Conservation (phyloP, 2,329 filamentous ascomycete species). For the Fusarium penzigii region DNA sequence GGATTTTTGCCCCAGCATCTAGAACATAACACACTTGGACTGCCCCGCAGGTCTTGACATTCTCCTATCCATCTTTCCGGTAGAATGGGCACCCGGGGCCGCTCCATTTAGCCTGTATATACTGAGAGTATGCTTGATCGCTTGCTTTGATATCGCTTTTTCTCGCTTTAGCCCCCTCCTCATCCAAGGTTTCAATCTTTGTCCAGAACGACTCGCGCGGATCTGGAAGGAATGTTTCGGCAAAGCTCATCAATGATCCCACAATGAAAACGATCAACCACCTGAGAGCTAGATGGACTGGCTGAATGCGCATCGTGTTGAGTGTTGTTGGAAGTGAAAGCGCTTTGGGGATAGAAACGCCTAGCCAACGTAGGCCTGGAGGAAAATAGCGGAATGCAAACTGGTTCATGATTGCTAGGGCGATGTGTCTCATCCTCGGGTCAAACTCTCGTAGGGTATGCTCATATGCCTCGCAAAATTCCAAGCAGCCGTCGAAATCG, state of each 20-base stretch:
- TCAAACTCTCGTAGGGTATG: neutral
- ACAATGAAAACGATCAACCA: conserved; percentile 3
- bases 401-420: conserved; percentile 3
- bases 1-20: no score
- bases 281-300: neutral
- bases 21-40: no score
- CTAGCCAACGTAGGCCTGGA: neutral
- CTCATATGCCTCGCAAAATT: conserved; percentile 7
- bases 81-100: conserved; percentile 4
- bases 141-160: neutral
- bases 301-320: neutral
- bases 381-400: conserved; percentile 11
- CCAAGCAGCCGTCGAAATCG: conserved; percentile 1
- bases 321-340: conserved; percentile 5
- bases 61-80: neutral
- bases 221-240: conserved; percentile 4
- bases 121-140: conserved; percentile 1
- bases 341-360: conserved; percentile 1
- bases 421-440: neutral
- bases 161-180: neutral
- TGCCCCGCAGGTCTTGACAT: no score
- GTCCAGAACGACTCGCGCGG: conserved; percentile 1
- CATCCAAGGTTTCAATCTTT: neutral
- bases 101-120: neutral
- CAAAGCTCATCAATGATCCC: conserved; percentile 2